Conservation (phyloP, 306 rosid species). For the Castanopsis chinensis region DNA sequence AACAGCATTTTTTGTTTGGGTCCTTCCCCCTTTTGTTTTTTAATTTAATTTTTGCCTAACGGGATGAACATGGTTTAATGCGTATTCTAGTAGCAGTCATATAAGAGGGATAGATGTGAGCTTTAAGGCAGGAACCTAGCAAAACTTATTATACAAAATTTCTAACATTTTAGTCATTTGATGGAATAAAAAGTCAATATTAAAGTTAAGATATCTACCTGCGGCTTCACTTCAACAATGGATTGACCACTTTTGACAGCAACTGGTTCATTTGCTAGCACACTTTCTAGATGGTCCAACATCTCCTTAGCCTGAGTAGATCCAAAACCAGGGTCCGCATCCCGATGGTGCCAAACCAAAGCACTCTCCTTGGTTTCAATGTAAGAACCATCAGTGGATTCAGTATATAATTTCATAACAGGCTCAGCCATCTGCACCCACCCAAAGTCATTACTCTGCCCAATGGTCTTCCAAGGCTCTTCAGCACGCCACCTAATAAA, state of each 20-base stretch:
- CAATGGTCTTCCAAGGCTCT: slow-evolving; percentile 55
- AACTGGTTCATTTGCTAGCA: slow-evolving; percentile 68
- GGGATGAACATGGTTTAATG: neutral
- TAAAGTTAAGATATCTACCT: slow-evolving; percentile 35
- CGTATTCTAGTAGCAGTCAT: neutral
- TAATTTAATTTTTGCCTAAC: no score
- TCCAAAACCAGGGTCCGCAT: slow-evolving; percentile 69
- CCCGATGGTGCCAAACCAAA: slow-evolving; percentile 71
- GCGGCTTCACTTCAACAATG: slow-evolving; percentile 74
- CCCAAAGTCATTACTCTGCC: slow-evolving; percentile 48
- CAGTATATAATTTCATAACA: slow-evolving; percentile 59
- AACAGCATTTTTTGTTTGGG: no score
- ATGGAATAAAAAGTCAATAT: no score
- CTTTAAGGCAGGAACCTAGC: neutral
- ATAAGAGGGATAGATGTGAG: neutral
- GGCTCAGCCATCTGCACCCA: slow-evolving; percentile 70
- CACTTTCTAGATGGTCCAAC: slow-evolving; percentile 71
- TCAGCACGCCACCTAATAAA: slow-evolving; percentile 54
- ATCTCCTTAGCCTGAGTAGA: slow-evolving; percentile 70
- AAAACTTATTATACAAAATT: neutral
- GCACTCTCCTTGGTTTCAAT: slow-evolving; percentile 69
- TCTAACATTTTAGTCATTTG: neutral
- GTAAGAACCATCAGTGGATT: slow-evolving; percentile 66
- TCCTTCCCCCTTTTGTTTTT: no score
- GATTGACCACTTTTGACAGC: slow-evolving; percentile 62